These are phyloP conservation scores for Neodidymelliopsis sp. DNA, from an alignment of 2,329 filamentous ascomycete genomes.

Conservation along the genomic window DNA sequence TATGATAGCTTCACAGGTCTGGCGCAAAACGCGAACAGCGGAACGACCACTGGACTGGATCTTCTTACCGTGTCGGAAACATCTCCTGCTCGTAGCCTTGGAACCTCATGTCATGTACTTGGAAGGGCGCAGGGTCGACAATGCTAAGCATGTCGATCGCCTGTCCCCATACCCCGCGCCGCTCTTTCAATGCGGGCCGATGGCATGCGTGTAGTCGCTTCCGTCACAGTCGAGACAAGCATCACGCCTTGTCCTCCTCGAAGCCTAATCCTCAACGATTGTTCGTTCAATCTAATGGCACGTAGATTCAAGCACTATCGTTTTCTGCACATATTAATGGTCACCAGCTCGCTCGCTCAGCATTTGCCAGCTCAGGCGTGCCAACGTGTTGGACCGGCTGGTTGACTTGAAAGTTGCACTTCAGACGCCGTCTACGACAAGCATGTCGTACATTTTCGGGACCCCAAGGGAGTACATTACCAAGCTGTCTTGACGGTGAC, in stretches of 20 bases:
- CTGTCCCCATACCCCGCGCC: conserved; percentile 29
- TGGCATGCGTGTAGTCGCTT: conserved; percentile 21
- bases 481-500: not conserved
- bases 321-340: not conserved
- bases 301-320: not conserved
- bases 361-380: conserved; percentile 2
- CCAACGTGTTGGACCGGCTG: too few species aligned
- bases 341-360: not conserved
- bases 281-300: conserved; percentile 1
- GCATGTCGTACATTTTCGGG: too few species aligned
- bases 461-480: not conserved
- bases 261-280: not conserved
- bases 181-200: conserved; percentile 20
- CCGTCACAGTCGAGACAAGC: conserved; percentile 7
- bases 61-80: conserved; percentile 3
- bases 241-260: conserved; percentile 5
- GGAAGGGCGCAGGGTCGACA: conserved; percentile 4
- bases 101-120: not conserved
- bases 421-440: too few species aligned
- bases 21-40: not conserved
- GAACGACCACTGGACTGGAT: conserved; percentile 13
- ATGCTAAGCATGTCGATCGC: conserved; percentile 19
- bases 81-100: not conserved
- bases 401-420: too few species aligned
- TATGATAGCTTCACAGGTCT: conserved; percentile 5